phyloP scores from a whole-genome alignment of 495 filamentous ascomycete species.

The Achaetomiella virescens region DNA sequence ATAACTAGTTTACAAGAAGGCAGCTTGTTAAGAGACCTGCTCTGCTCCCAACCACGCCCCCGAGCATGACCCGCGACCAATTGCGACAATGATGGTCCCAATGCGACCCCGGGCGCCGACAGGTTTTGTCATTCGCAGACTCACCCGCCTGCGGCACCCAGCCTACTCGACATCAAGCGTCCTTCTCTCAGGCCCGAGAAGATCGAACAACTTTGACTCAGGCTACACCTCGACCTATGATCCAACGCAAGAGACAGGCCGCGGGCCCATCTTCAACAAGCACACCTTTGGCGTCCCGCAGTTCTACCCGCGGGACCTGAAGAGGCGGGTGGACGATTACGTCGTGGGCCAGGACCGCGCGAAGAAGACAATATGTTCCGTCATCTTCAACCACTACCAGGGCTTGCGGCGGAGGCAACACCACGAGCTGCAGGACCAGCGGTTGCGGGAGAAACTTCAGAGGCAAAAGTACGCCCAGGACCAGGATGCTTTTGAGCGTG shows the following conservation, averaged over 20 bases:
- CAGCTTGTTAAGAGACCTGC: no score
- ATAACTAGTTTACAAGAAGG: no score
- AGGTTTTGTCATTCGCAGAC: slow-evolving; percentile 5
- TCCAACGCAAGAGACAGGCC: slow-evolving; percentile 46
- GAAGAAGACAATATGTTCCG: slow-evolving; percentile 90
- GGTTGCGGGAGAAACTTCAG: slow-evolving; percentile 47
- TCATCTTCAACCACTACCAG: slow-evolving; percentile 97
- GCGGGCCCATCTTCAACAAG: slow-evolving; percentile 44
- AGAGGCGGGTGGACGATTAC: slow-evolving; percentile 88
- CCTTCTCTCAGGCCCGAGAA: slow-evolving; percentile 25
- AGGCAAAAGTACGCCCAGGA: slow-evolving; percentile 42
- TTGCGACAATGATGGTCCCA: slow-evolving; percentile 31
- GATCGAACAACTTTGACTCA: slow-evolving; percentile 36
- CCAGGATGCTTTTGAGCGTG: slow-evolving; percentile 27
- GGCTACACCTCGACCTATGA: slow-evolving; percentile 73
- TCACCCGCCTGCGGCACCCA: slow-evolving; percentile 16
- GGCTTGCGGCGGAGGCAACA: slow-evolving; percentile 70
- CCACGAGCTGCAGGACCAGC: slow-evolving; percentile 70
- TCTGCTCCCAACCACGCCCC: background rate
- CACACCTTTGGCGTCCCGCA: slow-evolving; percentile 55
- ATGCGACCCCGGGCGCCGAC: slow-evolving; percentile 25
- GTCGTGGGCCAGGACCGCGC: slow-evolving; percentile 94
- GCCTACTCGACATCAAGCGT: slow-evolving; percentile 29
- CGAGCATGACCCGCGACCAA: slow-evolving; percentile 13
- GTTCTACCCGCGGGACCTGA: slow-evolving; percentile 76